Conservation (phyloP, 2,329 filamentous ascomycete genomes). For the Fusarium brachygibbosum region DNA sequence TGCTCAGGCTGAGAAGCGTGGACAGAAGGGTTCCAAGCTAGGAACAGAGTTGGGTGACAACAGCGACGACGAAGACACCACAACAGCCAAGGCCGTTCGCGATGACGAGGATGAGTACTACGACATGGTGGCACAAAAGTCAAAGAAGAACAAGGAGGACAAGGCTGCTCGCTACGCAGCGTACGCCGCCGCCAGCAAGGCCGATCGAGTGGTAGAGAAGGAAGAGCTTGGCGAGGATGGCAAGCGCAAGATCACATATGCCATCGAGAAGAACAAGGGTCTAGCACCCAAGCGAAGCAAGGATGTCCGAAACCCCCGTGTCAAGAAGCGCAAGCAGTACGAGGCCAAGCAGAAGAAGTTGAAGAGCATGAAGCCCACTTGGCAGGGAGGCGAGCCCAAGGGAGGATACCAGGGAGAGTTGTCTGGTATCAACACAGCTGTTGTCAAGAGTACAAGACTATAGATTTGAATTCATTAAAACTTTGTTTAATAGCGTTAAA, state of each 20-base stretch:
- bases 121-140: conserved; percentile 81
- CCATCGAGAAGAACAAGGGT: conserved; percentile 98
- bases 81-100: conserved; percentile 64
- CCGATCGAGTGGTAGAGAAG: conserved; percentile 72
- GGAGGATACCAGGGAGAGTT: conserved; percentile 92
- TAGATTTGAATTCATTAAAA: conserved; percentile 57
- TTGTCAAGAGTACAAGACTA: conserved; percentile 95
- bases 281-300: conserved; percentile 91
- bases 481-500: conserved; percentile 34
- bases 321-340: conserved; percentile 98
- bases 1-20: conserved; percentile 87
- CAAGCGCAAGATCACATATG: conserved; percentile 92
- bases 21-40: conserved; percentile 72
- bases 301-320: conserved; percentile 92
- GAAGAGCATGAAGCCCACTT: conserved; percentile 85
- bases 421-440: conserved; percentile 93
- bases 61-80: conserved; percentile 75
- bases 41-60: conserved; percentile 78
- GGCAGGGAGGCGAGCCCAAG: conserved; percentile 85
- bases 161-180: conserved; percentile 71
- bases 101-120: conserved; percentile 84
- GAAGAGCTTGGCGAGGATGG: conserved; percentile 83
- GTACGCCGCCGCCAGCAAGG: conserved; percentile 71
- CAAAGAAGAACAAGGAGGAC: conserved; percentile 80
- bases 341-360: conserved; percentile 98